Conservation (phyloP, 2,329 filamentous ascomycete genomes). For the Claviceps fusiformis region DNA sequence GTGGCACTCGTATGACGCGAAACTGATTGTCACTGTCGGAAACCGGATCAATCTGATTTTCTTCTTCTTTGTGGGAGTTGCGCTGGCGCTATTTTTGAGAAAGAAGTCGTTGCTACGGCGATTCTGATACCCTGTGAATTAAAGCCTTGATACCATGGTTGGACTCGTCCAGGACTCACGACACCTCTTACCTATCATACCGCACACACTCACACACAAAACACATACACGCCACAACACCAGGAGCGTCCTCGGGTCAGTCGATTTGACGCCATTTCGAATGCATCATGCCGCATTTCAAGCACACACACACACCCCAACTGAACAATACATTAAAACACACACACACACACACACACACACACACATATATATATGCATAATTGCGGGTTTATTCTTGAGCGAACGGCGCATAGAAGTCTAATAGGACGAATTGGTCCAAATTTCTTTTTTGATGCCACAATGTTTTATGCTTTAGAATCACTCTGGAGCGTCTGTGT, state of each 20-base stretch:
- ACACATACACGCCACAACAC: not conserved
- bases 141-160: not conserved
- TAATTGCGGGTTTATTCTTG: slow-evolving; percentile 1
- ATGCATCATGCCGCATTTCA: not conserved
- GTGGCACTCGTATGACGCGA: slow-evolving; percentile 26
- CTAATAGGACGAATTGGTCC: not conserved
- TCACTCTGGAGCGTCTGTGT: not conserved
- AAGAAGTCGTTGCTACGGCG: slow-evolving; percentile 9
- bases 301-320: not conserved
- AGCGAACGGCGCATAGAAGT: slow-evolving; percentile 3
- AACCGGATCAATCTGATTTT: slow-evolving; percentile 7
- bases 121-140: slow-evolving; percentile 3
- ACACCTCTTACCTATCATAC: not conserved
- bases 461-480: not conserved
- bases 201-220: not conserved
- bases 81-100: slow-evolving; percentile 9
- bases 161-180: not conserved
- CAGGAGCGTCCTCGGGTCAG: not conserved
- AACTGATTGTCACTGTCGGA: slow-evolving; percentile 9
- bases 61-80: slow-evolving; percentile 10
- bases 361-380: not conserved
- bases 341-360: not conserved
- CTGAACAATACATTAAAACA: too few relatives aligned
- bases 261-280: not conserved
- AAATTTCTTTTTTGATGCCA: not conserved